Evolutionary conservation across 2,329 filamentous ascomycete species (phyloP).

Genomic region (Beauveria caledonica): DNA sequence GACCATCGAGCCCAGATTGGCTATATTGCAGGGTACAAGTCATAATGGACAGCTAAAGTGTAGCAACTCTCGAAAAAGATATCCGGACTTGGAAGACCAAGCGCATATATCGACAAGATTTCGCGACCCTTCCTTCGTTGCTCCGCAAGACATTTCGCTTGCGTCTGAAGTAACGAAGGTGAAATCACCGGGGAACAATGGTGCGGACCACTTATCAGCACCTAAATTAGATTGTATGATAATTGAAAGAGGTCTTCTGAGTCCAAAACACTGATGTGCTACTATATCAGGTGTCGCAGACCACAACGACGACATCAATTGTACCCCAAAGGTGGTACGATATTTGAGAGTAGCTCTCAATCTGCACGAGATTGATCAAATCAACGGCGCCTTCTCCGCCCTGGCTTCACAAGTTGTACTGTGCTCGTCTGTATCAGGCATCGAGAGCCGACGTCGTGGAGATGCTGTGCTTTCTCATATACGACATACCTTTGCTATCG

Average conservation of each 20-base stretch:
- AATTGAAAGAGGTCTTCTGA: slow-evolving; percentile 29
- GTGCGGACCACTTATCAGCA: background rate
- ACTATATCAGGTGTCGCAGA: slow-evolving; percentile 23
- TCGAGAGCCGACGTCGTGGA: slow-evolving; percentile 37
- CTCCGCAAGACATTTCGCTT: background rate
- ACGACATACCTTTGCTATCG: slow-evolving; percentile 43
- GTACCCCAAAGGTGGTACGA: slow-evolving; percentile 17
- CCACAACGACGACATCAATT: slow-evolving; percentile 19
- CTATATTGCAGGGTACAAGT: too few relatives aligned
- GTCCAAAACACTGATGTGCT: slow-evolving; percentile 23
- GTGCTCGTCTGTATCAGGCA: slow-evolving; percentile 37
- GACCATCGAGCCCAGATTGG: too few relatives aligned
- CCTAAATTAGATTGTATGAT: background rate
- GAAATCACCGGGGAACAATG: background rate
- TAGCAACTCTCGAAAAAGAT: slow-evolving; percentile 26
- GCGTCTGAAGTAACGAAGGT: background rate
- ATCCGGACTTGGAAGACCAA: slow-evolving; percentile 13
- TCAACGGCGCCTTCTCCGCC: slow-evolving; percentile 16
- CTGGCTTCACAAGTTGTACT: slow-evolving; percentile 36
- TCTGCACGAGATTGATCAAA: too few relatives aligned
- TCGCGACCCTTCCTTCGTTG: background rate
- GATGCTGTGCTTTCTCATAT: slow-evolving; percentile 39
- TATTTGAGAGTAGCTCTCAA: slow-evolving; percentile 28
- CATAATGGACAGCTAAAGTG: too few relatives aligned
- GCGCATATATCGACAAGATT: background rate